phyloP scores from a whole-genome alignment of 345 rosid genomes.

The Jatropha curcas region DNA sequence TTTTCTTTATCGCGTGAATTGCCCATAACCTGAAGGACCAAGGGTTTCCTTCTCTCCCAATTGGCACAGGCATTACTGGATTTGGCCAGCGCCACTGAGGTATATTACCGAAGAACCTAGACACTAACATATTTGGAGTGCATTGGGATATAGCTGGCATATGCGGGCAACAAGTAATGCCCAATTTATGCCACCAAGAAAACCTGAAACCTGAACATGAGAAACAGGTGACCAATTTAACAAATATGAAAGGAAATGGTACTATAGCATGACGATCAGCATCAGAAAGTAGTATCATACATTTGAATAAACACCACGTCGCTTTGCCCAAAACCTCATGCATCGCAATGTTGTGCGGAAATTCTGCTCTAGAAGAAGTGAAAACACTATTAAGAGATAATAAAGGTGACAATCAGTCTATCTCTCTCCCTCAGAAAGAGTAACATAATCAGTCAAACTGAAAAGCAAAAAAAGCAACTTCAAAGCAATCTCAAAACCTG shows the following conservation, averaged over 20 bases:
- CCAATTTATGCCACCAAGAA: slow-evolving; percentile 99
- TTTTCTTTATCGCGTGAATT: slow-evolving; percentile 93
- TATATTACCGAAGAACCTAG: slow-evolving; percentile 93
- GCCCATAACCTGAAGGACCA: slow-evolving; percentile 97
- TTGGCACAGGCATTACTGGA: slow-evolving; percentile 86
- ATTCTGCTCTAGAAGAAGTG: slow-evolving; percentile 48
- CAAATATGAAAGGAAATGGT: slow-evolving; percentile 4
- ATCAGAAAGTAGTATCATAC: slow-evolving; percentile 40
- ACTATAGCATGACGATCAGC: slow-evolving; percentile 12
- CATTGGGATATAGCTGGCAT: slow-evolving; percentile 97
- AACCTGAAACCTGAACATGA: slow-evolving; percentile 75
- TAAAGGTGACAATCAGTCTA: not conserved
- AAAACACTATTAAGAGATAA: slow-evolving; percentile 23
- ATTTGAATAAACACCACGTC: slow-evolving; percentile 97
- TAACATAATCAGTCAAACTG: slow-evolving; percentile 3
- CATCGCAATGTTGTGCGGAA: slow-evolving; percentile 93
- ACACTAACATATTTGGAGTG: slow-evolving; percentile 82
- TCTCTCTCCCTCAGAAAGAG: too few relatives aligned
- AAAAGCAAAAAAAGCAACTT: not conserved
- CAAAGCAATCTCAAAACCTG: slow-evolving; percentile 52
- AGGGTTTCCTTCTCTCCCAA: slow-evolving; percentile 83
- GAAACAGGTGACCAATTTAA: not conserved
- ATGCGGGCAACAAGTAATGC: slow-evolving; percentile 99
- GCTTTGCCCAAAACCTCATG: slow-evolving; percentile 95
- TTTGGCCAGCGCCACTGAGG: slow-evolving; percentile 99